These are phyloP conservation scores for Corylus americana DNA, from an alignment of 306 rosid species.

Conservation along the genomic window DNA sequence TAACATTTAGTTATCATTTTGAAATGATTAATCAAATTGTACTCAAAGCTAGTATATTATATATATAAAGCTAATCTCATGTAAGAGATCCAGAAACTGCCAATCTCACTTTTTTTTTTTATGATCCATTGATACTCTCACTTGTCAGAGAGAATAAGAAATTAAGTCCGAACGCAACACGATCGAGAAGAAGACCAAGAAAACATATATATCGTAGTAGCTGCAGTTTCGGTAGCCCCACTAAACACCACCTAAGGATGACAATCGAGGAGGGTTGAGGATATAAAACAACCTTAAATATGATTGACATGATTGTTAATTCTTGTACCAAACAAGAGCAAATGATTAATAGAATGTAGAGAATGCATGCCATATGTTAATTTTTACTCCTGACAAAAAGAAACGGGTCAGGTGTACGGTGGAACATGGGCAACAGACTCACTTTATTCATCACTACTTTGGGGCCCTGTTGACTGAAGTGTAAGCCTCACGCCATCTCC, in stretches of 20 bases:
- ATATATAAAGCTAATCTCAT: no score
- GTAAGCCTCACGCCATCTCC: constrained; percentile 54
- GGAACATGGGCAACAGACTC: constrained; percentile 42
- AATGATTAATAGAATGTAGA: constrained; percentile 2
- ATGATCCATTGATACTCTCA: background rate
- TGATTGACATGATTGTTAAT: constrained; percentile 31
- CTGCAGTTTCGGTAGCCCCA: background rate
- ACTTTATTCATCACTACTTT: constrained; percentile 58
- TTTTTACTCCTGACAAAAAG: constrained; percentile 12
- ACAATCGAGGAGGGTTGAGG: background rate
- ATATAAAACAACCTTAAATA: constrained; percentile 16
- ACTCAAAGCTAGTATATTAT: no score
- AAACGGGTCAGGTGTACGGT: constrained; percentile 17
- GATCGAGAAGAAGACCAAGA: background rate
- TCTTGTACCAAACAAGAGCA: constrained; percentile 19
- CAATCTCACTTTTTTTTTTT: background rate
- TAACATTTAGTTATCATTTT: no score
- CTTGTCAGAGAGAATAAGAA: background rate
- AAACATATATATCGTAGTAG: background rate
- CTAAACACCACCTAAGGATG: background rate
- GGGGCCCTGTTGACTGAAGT: constrained; percentile 38
- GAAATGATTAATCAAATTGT: no score
- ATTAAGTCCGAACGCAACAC: background rate
- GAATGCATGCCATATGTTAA: background rate
- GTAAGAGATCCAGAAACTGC: background rate